These are phyloP conservation scores for Haemoproteus tartakovskyi DNA, from an alignment of 169 alveolate species.

Conservation along the genomic window DNA sequence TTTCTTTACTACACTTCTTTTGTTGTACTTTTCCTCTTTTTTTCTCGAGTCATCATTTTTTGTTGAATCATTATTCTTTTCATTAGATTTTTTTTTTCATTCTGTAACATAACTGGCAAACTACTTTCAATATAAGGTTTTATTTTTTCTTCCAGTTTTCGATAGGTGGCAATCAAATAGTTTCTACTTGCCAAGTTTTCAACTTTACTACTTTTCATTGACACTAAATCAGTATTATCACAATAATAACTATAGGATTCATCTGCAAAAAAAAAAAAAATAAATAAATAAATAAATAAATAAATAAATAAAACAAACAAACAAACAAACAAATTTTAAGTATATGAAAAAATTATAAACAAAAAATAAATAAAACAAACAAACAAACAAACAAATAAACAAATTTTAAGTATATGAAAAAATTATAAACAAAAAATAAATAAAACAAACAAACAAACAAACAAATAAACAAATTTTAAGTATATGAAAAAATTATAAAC, in stretches of 20 bases:
- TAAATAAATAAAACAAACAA: too few relatives aligned
- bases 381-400: too few relatives aligned
- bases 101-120: slow-evolving; percentile 53
- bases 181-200: slow-evolving; percentile 52
- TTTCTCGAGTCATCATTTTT: background rate
- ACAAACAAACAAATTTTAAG: too few relatives aligned
- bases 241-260: slow-evolving; percentile 23
- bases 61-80: slow-evolving; percentile 36
- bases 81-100: slow-evolving; percentile 29
- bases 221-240: slow-evolving; percentile 18
- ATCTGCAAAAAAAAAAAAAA: background rate
- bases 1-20: background rate
- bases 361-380: too few relatives aligned
- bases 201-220: slow-evolving; percentile 10
- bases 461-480: too few relatives aligned
- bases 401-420: too few relatives aligned
- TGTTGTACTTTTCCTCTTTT: background rate
- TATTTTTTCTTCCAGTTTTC: slow-evolving; percentile 56
- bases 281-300: slow-evolving; percentile 5
- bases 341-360: too few relatives aligned
- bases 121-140: slow-evolving; percentile 62
- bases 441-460: too few relatives aligned
- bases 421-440: too few relatives aligned
- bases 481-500: too few relatives aligned
- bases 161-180: slow-evolving; percentile 32